These are phyloP conservation scores for Nitzschia putrida DNA, from an alignment of 108 stramenopile species.

Conservation along the genomic window DNA sequence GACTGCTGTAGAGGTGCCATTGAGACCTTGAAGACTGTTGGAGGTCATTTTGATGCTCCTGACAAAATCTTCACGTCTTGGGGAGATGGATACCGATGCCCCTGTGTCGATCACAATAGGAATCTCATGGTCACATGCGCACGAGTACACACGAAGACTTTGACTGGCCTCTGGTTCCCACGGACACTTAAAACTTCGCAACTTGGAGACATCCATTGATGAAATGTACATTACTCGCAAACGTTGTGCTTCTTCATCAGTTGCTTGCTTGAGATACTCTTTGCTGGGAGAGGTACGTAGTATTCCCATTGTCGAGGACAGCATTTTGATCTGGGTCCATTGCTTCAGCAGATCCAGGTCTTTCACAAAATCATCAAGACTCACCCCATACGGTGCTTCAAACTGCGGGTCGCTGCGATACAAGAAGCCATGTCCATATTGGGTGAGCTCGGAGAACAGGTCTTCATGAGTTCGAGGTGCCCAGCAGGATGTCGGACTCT, in stretches of 20 bases:
- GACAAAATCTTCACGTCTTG: slow-evolving; percentile 25
- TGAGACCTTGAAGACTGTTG: slow-evolving; percentile 8
- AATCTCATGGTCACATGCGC: not conserved
- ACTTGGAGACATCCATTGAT: not conserved
- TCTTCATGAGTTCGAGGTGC: too few species aligned
- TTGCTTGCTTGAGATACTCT: not conserved
- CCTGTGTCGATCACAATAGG: slow-evolving; percentile 44
- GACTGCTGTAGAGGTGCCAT: slow-evolving; percentile 6
- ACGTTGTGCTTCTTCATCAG: not conserved
- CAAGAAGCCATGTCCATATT: slow-evolving; percentile 2
- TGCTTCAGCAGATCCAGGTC: not conserved
- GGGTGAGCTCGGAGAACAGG: too few species aligned
- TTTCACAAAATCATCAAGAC: not conserved
- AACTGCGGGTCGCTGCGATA: not conserved
- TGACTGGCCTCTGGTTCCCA: not conserved
- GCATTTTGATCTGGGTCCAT: not conserved
- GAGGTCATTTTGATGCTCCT: not conserved
- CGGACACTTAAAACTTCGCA: not conserved
- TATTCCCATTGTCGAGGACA: not conserved
- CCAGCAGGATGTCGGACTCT: too few species aligned
- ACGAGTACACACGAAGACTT: not conserved
- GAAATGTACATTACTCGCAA: not conserved
- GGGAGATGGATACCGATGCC: slow-evolving; percentile 29
- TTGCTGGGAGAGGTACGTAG: not conserved
- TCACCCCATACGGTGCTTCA: slow-evolving; percentile 7